phyloP scores from a whole-genome alignment of 768 basidiomycete species.

The Xerocomellus dryophilus region DNA sequence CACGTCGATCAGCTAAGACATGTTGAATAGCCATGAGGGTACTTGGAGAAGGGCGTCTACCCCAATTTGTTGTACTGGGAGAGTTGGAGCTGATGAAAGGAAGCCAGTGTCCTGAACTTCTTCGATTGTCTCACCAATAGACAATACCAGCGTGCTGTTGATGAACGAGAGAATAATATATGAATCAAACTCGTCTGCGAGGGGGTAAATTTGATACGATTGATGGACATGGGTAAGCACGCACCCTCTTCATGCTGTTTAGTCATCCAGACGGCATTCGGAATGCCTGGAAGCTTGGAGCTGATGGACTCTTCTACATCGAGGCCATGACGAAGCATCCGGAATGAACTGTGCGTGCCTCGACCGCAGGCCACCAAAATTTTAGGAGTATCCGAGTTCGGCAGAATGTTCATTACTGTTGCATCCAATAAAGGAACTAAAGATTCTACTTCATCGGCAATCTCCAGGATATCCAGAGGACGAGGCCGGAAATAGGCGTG shows the following conservation, averaged over 20 bases:
- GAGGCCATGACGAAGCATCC: conserved; percentile 88
- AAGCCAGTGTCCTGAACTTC: conserved; percentile 99
- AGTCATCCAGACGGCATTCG: conserved; percentile 98
- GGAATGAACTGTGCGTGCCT: conserved; percentile 82
- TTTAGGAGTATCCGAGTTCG: conserved; percentile 92
- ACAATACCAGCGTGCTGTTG: conserved; percentile 93
- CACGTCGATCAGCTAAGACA: conserved; percentile 78
- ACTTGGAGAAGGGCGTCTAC: conserved; percentile 93
- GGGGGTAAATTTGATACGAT: conserved; percentile 2
- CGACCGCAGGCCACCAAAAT: conserved; percentile 93
- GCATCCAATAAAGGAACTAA: conserved; percentile 91
- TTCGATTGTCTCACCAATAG: conserved; percentile 97
- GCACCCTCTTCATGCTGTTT: conserved; percentile 76
- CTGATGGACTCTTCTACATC: conserved; percentile 95
- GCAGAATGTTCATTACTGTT: conserved; percentile 85
- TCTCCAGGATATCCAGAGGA: too few relatives aligned
- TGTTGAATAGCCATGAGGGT: conserved; percentile 92
- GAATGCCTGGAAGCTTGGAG: conserved; percentile 94
- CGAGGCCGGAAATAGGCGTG: too few relatives aligned
- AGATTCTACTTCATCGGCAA: too few relatives aligned
- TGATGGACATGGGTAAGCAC: conserved; percentile 23
- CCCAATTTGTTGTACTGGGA: conserved; percentile 97
- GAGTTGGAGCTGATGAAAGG: conserved; percentile 91
- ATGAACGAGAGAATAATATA: conserved; percentile 99
- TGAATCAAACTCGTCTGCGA: conserved; percentile 85